Percentiles rank a stretch among this genome's conserved stretches.
phyloP scores from a whole-genome alignment of 2,329 filamentous ascomycete genomes.

The Xylaria hypoxylon region DNA sequence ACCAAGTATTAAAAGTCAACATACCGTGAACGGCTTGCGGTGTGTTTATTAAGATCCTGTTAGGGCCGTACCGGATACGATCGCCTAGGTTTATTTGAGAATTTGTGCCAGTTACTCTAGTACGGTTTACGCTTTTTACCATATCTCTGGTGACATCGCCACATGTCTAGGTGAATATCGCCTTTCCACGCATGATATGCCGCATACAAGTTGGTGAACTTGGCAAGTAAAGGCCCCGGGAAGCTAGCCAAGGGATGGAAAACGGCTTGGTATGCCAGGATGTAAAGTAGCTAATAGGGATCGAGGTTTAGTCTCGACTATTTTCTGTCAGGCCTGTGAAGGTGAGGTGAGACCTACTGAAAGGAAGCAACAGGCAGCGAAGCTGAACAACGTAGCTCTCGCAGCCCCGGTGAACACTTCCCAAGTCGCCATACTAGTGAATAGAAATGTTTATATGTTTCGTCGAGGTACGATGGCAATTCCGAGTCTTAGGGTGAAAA shows the following conservation, averaged over 20 bases:
- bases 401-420: too few species aligned
- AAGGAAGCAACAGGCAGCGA: too few species aligned
- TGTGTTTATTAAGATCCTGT: constrained; percentile 9
- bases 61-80: constrained; percentile 11
- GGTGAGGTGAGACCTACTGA: too few species aligned
- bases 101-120: neutral
- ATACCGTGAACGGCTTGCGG: constrained; percentile 9
- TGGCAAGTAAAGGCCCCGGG: constrained; percentile 9
- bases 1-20: neutral
- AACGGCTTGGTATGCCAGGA: neutral
- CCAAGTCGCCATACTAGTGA: too few species aligned
- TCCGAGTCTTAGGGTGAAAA: too few species aligned
- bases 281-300: too few species aligned
- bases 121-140: neutral
- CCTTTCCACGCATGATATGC: constrained; percentile 16
- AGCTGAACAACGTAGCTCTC: too few species aligned
- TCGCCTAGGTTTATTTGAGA: neutral
- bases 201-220: constrained; percentile 6
- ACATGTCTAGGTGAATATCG: constrained; percentile 8
- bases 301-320: too few species aligned
- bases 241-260: constrained; percentile 10
- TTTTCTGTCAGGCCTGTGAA: too few species aligned
- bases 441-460: too few species aligned
- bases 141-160: constrained; percentile 12
- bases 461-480: too few species aligned